Percentiles rank a stretch among this genome's conserved stretches.
phyloP scores from a whole-genome alignment of 148 eudicot species.

The Silene conica region DNA sequence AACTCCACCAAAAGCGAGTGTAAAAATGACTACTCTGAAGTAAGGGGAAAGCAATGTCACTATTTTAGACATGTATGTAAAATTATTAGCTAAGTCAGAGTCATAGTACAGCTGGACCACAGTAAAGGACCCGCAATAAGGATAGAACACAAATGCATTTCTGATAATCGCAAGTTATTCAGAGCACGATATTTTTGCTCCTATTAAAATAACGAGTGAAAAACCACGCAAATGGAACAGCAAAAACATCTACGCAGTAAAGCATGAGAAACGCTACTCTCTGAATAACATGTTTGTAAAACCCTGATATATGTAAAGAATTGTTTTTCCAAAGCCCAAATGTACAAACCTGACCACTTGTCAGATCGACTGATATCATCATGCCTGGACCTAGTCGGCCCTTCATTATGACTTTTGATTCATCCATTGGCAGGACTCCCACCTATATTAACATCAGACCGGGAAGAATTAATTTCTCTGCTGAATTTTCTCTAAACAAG shows the following conservation, averaged over 20 bases:
- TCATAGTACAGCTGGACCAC: neutral
- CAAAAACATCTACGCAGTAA: neutral
- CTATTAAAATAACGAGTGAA: neutral
- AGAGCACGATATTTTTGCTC: neutral
- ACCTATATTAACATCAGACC: constrained; percentile 54
- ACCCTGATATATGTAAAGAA: neutral
- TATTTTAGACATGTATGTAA: neutral
- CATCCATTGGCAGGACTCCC: constrained; percentile 95
- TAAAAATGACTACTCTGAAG: neutral
- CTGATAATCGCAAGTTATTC: neutral
- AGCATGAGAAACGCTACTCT: neutral
- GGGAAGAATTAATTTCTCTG: constrained; percentile 31
- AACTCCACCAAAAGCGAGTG: neutral
- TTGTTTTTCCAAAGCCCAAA: neutral
- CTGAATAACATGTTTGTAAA: neutral
- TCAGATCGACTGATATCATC: constrained; percentile 91
- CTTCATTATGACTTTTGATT: constrained; percentile 89
- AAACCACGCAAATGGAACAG: neutral
- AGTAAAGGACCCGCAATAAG: neutral
- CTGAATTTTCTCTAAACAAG: constrained; percentile 18
- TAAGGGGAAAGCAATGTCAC: neutral
- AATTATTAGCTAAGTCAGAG: neutral
- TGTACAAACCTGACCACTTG: constrained; percentile 83
- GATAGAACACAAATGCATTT: neutral
- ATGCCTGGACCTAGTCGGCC: constrained; percentile 99